phyloP scores from a whole-genome alignment of 2,329 filamentous ascomycete genomes.

The Alternaria consortialis region DNA sequence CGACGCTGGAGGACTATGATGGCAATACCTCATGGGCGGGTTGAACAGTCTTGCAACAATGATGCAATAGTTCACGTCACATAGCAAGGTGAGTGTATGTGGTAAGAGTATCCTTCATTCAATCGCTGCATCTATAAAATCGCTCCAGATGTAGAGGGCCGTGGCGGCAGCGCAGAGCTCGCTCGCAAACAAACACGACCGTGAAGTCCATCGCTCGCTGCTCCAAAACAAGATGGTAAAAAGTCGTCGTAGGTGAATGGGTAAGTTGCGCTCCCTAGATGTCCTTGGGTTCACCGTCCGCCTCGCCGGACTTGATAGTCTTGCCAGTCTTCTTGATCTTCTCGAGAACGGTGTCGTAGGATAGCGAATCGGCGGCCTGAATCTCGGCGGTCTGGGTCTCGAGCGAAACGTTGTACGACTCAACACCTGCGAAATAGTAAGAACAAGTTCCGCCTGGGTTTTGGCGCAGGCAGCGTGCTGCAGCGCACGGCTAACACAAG shows the following conservation, averaged over 20 bases:
- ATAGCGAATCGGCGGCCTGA: constrained; percentile 71
- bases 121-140: constrained; percentile 5
- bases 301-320: constrained; percentile 80
- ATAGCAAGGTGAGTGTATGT: background rate
- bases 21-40: background rate
- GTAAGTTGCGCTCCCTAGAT: constrained; percentile 27
- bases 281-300: constrained; percentile 63
- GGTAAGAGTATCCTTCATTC: constrained; percentile 12
- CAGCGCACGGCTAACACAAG: constrained; percentile 6
- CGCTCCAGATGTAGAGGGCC: constrained; percentile 9
- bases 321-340: constrained; percentile 97
- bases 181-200: constrained; percentile 12
- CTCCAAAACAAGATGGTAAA: constrained; percentile 27
- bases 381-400: constrained; percentile 85
- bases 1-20: constrained; percentile 1
- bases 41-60: background rate
- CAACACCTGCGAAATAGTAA: constrained; percentile 70
- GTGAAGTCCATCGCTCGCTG: constrained; percentile 30
- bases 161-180: constrained; percentile 13
- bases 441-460: constrained; percentile 3
- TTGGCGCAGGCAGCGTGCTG: background rate
- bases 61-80: background rate
- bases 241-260: background rate
- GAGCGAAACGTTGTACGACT: constrained; percentile 86
- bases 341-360: constrained; percentile 81